Evolutionary conservation across 768 basidiomycete species (phyloP).

Genomic region (Pulveroboletus frians): DNA sequence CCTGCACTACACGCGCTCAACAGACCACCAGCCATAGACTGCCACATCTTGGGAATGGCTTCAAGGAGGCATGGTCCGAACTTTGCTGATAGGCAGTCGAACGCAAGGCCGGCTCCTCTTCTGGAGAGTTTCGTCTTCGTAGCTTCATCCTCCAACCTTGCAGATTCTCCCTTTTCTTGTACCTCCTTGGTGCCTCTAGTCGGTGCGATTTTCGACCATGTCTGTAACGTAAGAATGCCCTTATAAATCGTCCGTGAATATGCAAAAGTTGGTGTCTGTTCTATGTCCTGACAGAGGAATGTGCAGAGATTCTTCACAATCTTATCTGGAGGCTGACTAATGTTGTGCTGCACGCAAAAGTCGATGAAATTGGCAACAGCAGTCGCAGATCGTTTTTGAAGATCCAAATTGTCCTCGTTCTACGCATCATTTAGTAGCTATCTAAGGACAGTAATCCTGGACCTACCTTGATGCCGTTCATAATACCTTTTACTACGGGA

Average conservation of each 20-base stretch:
- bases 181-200: conserved; percentile 35
- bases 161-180: conserved; percentile 37
- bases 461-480: conserved; percentile 93
- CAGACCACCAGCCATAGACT: conserved; percentile 80
- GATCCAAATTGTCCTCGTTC: conserved; percentile 84
- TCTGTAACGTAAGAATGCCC: conserved; percentile 75
- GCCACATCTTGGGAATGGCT: conserved; percentile 92
- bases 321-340: conserved; percentile 87
- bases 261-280: conserved; percentile 86
- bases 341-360: conserved; percentile 69
- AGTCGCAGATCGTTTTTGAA: conserved; percentile 83
- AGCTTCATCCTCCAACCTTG: conserved; percentile 48
- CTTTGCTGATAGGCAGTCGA: conserved; percentile 66
- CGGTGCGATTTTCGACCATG: conserved; percentile 35
- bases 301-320: conserved; percentile 96
- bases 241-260: conserved; percentile 53
- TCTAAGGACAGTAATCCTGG: background rate
- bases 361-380: conserved; percentile 86
- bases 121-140: conserved; percentile 67
- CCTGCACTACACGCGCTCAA: conserved; percentile 62
- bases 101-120: conserved; percentile 81
- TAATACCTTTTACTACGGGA: conserved; percentile 93
- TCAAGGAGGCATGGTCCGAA: conserved; percentile 73
- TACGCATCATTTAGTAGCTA: conserved; percentile 27
- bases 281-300: conserved; percentile 89